Evolutionary conservation across 352 stramenopile genomes (phyloP), one percentile per base, ranked within the genome.

Genomic region (Blastocystis sp.): DNA sequence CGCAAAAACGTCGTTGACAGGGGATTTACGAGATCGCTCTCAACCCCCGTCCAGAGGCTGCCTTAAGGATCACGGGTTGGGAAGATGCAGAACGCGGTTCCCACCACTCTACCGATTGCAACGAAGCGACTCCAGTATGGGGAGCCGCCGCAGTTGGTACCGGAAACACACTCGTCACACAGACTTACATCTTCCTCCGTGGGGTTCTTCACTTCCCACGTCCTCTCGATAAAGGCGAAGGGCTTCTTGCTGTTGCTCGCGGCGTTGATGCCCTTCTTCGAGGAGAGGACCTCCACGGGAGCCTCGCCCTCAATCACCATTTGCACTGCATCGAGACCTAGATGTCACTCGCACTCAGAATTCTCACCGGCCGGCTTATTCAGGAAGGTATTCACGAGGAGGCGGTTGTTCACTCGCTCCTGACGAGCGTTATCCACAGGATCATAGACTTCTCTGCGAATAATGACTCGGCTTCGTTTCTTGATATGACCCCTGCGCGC

Each of bases 51-150:
- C 74, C 74, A 84, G 74, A 84, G 74, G 74, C 65, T 84, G 74
- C 74, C 74, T 84, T 84, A 84, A 84, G 74, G 74, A 84, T 69
- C 74, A 84, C 74, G 74, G 60, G n/a, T 84, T 59, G 74, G 74
- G 38, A 62, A 69, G 14, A 70, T 84, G 74, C 74, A 84, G 56
- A 84, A 84, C 74, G 74, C 74, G 74, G 61, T 69, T 62, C 38
- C 74, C 74, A 67, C 74, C 34, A 84, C 74, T 84, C 74, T 84
- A 19, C 52, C 74, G 74, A 84, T 53, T 19, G 23, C 74, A 84
- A 84, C 34, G 21, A 10, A 43, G 41, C 23, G n/a, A 69, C 23
- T 28, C 38, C 60, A 84, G 34, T 70, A 34, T 43, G 19, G 21
- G 69, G 56, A 52, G 56, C 34, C 14, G 38, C 41, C 74, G 2